Evolutionary conservation across 106 monocot genomes (phyloP).

Genomic region (Dendrobium officinale): DNA sequence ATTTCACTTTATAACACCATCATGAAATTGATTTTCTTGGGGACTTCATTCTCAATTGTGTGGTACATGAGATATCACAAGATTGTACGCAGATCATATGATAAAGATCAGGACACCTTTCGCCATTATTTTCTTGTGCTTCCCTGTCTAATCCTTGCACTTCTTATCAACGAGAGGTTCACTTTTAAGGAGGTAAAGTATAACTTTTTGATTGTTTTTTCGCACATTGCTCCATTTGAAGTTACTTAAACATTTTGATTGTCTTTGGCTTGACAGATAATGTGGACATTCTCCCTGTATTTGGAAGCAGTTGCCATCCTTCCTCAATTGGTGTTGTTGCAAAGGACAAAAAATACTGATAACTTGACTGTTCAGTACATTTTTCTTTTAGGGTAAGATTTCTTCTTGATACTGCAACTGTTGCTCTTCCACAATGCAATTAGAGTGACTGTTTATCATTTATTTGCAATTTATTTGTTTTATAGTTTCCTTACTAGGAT

Average conservation of each 20-base stretch:
- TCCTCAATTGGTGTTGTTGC: constrained; percentile 80
- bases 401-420: background rate
- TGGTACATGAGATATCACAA: constrained; percentile 72
- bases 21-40: constrained; percentile 73
- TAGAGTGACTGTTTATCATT: background rate
- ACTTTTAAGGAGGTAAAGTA: constrained; percentile 53
- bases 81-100: constrained; percentile 66
- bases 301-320: constrained; percentile 88
- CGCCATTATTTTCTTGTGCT: constrained; percentile 55
- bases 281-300: constrained; percentile 88
- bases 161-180: constrained; percentile 45
- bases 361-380: constrained; percentile 94
- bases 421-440: background rate
- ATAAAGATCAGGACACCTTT: constrained; percentile 72
- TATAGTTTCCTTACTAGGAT: too few species aligned
- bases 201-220: background rate
- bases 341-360: constrained; percentile 84
- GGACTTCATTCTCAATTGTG: constrained; percentile 48
- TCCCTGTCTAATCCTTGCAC: constrained; percentile 42
- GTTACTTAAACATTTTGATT: background rate
- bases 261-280: constrained; percentile 34
- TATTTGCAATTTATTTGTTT: too few species aligned
- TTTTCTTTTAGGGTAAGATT: constrained; percentile 77
- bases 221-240: background rate
- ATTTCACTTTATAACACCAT: constrained; percentile 66